A percentile compares a stretch with the other conserved stretches of the same genome.
Evolutionary conservation across 495 filamentous ascomycete species (phyloP).

Genomic region (Penicillium chermesinum): DNA sequence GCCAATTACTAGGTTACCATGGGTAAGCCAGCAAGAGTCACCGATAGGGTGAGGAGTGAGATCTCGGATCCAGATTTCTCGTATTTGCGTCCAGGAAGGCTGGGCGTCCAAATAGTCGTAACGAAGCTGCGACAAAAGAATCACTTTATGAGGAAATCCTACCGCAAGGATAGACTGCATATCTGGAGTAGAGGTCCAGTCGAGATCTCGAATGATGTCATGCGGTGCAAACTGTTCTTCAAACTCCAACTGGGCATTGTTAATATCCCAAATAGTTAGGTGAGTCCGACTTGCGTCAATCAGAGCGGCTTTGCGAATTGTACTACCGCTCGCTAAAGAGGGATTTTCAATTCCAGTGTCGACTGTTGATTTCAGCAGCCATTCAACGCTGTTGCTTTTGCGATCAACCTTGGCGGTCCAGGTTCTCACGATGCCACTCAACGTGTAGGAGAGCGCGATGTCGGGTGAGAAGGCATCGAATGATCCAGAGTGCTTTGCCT

Average conservation of each 20-base stretch:
- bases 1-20: conserved; percentile 78
- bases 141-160: conserved; percentile 78
- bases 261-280: conserved; percentile 88
- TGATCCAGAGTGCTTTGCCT: conserved; percentile 67
- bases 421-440: conserved; percentile 68
- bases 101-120: conserved; percentile 89
- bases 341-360: conserved; percentile 72
- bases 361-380: conserved; percentile 78
- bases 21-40: conserved; percentile 83
- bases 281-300: conserved; percentile 68
- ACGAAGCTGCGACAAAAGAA: conserved; percentile 84
- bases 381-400: conserved; percentile 55
- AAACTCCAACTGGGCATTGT: conserved; percentile 76
- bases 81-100: conserved; percentile 83
- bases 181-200: conserved; percentile 93
- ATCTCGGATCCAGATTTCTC: conserved; percentile 75
- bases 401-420: conserved; percentile 78
- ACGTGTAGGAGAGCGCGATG: conserved; percentile 81
- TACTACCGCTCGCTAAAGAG: conserved; percentile 78
- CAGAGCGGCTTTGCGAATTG: conserved; percentile 79
- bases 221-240: conserved; percentile 64
- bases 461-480: conserved; percentile 85
- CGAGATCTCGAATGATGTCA: conserved; percentile 78
- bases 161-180: conserved; percentile 87
- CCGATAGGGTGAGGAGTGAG: conserved; percentile 89